Conservation (phyloP, 257 asterid genomes). For the Thymus mandschuricus region DNA sequence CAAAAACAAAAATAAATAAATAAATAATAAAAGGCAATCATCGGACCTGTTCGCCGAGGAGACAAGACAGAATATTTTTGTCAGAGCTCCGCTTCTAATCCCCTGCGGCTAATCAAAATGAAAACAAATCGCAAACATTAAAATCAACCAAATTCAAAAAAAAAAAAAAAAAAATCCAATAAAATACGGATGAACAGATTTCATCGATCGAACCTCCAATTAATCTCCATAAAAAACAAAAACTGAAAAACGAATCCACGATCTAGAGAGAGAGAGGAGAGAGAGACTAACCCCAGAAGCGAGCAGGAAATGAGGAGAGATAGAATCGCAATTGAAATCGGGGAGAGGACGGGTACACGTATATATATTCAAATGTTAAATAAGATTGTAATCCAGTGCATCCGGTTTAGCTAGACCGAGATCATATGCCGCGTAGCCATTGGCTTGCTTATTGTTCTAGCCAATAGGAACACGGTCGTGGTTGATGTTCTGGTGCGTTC, state of each 20-base stretch:
- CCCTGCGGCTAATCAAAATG: constrained; percentile 41
- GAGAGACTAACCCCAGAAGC: constrained; percentile 44
- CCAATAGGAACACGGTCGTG: too few relatives aligned
- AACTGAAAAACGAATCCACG: not conserved
- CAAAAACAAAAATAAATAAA: not conserved
- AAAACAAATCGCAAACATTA: not conserved
- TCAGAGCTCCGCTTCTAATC: constrained; percentile 44
- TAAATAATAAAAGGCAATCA: not conserved
- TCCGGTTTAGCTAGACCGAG: too few relatives aligned
- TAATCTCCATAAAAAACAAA: not conserved
- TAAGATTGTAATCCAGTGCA: too few relatives aligned
- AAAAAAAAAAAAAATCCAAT: constrained; percentile 13
- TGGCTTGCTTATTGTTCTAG: too few relatives aligned
- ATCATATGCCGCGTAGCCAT: too few relatives aligned
- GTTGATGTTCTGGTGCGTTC: too few relatives aligned
- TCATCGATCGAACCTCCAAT: constrained; percentile 3
- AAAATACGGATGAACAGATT: not conserved
- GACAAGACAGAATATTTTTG: constrained; percentile 37
- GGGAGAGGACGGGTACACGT: not conserved
- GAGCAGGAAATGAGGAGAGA: constrained; percentile 39
- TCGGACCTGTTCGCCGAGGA: constrained; percentile 61
- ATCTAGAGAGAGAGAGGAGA: constrained; percentile 13
- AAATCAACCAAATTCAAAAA: not conserved
- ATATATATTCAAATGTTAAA: too few relatives aligned
- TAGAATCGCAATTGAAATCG: constrained; percentile 23